Evolutionary conservation across 169 alveolate species (phyloP).

Genomic region (Eimeria mitis): DNA sequence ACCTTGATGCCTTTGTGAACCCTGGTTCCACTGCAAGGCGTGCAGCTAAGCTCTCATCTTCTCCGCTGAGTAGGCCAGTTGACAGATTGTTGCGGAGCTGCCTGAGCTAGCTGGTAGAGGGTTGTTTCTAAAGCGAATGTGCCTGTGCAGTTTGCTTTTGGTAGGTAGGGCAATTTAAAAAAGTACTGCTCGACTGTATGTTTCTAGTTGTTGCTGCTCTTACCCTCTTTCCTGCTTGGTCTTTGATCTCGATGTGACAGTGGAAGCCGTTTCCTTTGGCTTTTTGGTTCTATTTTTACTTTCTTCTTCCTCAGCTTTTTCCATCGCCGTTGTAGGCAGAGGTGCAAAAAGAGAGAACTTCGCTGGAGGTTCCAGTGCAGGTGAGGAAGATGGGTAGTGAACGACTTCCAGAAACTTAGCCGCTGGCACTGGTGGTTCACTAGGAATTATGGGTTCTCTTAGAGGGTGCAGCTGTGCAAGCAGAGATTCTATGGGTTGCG

Average conservation of each 20-base stretch:
- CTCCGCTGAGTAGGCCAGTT: conserved; percentile 50
- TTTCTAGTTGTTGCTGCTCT: conserved; percentile 81
- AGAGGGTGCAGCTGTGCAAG: conserved; percentile 35
- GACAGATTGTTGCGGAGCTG: not conserved
- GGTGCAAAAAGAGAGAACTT: conserved; percentile 52
- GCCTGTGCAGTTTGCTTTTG: not conserved
- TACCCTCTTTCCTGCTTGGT: conserved; percentile 87
- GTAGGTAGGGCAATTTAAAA: not conserved
- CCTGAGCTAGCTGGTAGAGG: not conserved
- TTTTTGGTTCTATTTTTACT: conserved; percentile 4
- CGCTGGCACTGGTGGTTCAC: conserved; percentile 78
- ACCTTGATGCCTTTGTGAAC: conserved; percentile 43
- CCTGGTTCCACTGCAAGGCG: conserved; percentile 63
- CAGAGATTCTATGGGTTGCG: conserved; percentile 34
- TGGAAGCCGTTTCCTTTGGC: conserved; percentile 9
- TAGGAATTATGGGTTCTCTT: conserved; percentile 52
- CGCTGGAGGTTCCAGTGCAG: conserved; percentile 35
- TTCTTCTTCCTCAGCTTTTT: conserved; percentile 30
- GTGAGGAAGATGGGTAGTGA: conserved; percentile 46
- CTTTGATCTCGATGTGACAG: conserved; percentile 80
- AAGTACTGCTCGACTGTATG: not conserved
- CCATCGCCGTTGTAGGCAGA: conserved; percentile 75
- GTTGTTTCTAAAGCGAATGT: not conserved
- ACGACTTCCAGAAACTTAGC: conserved; percentile 69
- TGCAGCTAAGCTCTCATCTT: conserved; percentile 39